These are phyloP conservation scores for Cunninghamia lanceolata DNA, from an alignment of 75 land plant species.

Conservation along the genomic window DNA sequence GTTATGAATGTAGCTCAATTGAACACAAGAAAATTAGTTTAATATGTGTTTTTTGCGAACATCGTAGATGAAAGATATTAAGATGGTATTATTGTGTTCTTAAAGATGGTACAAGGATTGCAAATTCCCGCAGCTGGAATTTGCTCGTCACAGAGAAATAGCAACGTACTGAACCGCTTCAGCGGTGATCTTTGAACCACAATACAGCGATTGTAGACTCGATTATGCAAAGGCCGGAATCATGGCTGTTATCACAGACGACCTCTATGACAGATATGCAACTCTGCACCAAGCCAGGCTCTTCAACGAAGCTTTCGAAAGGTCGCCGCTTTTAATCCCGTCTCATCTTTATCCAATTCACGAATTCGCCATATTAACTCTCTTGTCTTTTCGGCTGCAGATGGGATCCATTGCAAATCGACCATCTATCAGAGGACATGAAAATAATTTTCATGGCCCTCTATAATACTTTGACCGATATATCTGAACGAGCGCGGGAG, in stretches of 20 bases:
- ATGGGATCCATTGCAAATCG: background rate
- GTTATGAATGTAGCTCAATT: too few relatives aligned
- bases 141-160: background rate
- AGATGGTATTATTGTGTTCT: background rate
- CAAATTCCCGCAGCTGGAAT: conserved; percentile 5
- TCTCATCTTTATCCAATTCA: background rate
- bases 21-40: too few relatives aligned
- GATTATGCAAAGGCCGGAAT: conserved; percentile 12
- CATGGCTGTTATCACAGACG: background rate
- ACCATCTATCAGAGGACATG: background rate
- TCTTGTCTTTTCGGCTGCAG: background rate
- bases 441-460: conserved; percentile 10
- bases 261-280: conserved; percentile 3
- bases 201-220: conserved; percentile 8
- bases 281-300: background rate
- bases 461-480: conserved; percentile 11
- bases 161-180: conserved; percentile 9
- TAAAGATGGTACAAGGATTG: background rate
- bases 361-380: background rate
- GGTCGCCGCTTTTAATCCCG: background rate
- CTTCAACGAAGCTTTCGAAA: background rate
- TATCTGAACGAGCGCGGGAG: background rate
- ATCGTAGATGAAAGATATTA: background rate
- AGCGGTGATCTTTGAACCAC: conserved; percentile 16
- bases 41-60: too few relatives aligned